phyloP scores from a whole-genome alignment of 306 rosid genomes.

The Fragaria vesca region DNA sequence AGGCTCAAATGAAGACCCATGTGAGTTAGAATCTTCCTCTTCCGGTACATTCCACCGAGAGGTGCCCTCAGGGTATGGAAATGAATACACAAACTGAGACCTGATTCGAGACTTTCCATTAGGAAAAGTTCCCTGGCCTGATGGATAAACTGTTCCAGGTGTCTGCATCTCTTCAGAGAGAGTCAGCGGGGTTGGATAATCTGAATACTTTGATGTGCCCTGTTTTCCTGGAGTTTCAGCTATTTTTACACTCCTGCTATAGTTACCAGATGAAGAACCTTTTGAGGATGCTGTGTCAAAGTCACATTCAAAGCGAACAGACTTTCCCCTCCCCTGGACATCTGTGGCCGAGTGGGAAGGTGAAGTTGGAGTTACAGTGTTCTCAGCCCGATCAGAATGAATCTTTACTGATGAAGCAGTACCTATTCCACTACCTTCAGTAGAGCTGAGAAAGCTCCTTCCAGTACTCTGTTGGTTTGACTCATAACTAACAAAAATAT shows the following conservation, averaged over 20 bases:
- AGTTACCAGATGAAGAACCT: slow-evolving; percentile 55
- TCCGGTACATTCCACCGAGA: slow-evolving; percentile 40
- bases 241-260: slow-evolving; percentile 33
- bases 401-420: slow-evolving; percentile 9
- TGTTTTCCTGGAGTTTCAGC: slow-evolving; percentile 44
- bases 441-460: slow-evolving; percentile 22
- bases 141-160: slow-evolving; percentile 86
- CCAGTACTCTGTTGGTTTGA: slow-evolving; percentile 27
- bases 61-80: slow-evolving; percentile 39
- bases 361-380: slow-evolving; percentile 33
- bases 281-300: slow-evolving; percentile 38
- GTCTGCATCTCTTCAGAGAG: slow-evolving; percentile 88
- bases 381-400: slow-evolving; percentile 31
- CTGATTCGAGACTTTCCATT: slow-evolving; percentile 57
- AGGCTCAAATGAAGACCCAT: slow-evolving; percentile 44
- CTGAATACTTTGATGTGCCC: slow-evolving; percentile 50
- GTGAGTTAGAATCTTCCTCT: slow-evolving; percentile 44
- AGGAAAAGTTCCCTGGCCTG: slow-evolving; percentile 48
- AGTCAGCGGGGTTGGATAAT: slow-evolving; percentile 77
- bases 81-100: slow-evolving; percentile 65
- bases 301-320: slow-evolving; percentile 74
- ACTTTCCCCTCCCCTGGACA: slow-evolving; percentile 52
- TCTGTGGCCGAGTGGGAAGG: slow-evolving; percentile 44
- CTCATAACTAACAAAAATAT: slow-evolving; percentile 29
- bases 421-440: slow-evolving; percentile 30